Conservation (phyloP, 495 filamentous ascomycete genomes). For the Acidiella bohemica region DNA sequence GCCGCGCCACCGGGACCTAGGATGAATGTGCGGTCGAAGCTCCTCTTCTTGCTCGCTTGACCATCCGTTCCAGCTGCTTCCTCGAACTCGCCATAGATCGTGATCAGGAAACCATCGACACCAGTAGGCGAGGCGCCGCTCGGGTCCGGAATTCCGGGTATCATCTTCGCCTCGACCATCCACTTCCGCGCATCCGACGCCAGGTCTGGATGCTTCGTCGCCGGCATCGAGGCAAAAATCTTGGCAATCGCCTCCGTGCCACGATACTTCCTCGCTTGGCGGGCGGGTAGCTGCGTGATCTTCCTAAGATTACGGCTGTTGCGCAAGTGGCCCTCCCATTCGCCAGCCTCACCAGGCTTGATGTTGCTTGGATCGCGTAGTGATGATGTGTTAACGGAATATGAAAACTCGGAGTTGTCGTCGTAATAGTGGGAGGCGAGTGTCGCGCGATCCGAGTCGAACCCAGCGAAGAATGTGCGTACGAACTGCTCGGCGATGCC, state of each 20-base stretch:
- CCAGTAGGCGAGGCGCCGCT: slow-evolving; percentile 48
- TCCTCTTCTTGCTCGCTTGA: slow-evolving; percentile 46
- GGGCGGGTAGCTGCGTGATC: slow-evolving; percentile 43
- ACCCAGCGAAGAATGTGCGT: slow-evolving; percentile 56
- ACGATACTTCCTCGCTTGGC: slow-evolving; percentile 49
- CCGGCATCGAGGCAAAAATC: slow-evolving; percentile 55
- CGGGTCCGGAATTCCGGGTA: slow-evolving; percentile 58
- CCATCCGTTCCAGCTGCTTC: slow-evolving; percentile 46
- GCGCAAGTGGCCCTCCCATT: slow-evolving; percentile 66
- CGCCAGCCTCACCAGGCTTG: slow-evolving; percentile 22
- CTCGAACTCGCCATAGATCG: slow-evolving; percentile 69
- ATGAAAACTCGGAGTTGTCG: slow-evolving; percentile 58
- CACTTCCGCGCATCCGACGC: slow-evolving; percentile 49
- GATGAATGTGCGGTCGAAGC: slow-evolving; percentile 75
- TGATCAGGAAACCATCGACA: slow-evolving; percentile 66
- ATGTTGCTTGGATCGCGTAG: slow-evolving; percentile 35
- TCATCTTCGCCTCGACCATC: slow-evolving; percentile 67
- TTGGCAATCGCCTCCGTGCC: slow-evolving; percentile 55
- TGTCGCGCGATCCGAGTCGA: slow-evolving; percentile 54
- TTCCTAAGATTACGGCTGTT: slow-evolving; percentile 68
- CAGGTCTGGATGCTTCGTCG: slow-evolving; percentile 61
- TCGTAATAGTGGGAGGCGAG: slow-evolving; percentile 64
- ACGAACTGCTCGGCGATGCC: slow-evolving; percentile 65
- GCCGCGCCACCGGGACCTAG: slow-evolving; percentile 59
- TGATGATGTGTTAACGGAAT: slow-evolving; percentile 54